Base-by-base conservation (phyloP, 441 rosid genomes). In the Theobroma grandiflorum region DNA sequence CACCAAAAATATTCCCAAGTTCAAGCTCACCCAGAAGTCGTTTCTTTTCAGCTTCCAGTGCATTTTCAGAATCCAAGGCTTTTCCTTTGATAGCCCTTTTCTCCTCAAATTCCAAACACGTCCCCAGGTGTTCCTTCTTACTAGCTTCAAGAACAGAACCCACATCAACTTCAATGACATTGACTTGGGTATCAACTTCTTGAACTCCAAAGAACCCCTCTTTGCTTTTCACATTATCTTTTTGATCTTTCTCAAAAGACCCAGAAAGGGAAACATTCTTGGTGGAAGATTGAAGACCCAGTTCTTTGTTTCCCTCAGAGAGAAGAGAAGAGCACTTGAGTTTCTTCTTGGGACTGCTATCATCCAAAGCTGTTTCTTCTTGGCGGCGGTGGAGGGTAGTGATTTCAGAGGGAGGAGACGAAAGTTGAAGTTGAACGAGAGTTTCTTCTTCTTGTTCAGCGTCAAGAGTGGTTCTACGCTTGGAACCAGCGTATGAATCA, bases 41-140 rank as follows among this genome's bases (percentile, higher is more conserved):
- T 84, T 80, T 88, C 91, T 94, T 92, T 79, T 87, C 93, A 16
- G 84, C 83, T 63, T 91, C 92, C 85, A 91, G 80, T 3, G 88
- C 72, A 66, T 61, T 79, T 62, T 83, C 83, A 40, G 43, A 75
- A 63, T 84, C 84, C 38, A 53, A 64, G 47, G 74, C 83, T 67
- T 83, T 80, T 45, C 35, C 82, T 33, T 12, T 64, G 53, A 10
- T 7, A 72, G 3, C 45, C 77, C 45, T 62, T 18, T 42, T 72
- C 78, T 77, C 87, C 79, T 81, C 76, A 43, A 37, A 58, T 5
- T 4, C 81, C 75, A 73, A 52, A 9, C 76, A 63, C 9, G 50
- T 33, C 59, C 10, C 50, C 4, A 10, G 72, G 33, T 33, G 55
- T 37, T 76, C 79, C 7, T 38, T 26, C 16, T 37, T 35, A 53